Base-by-base conservation (phyloP, 1,284 basidiomycete species). In the Paramarasmius palmivorus region DNA sequence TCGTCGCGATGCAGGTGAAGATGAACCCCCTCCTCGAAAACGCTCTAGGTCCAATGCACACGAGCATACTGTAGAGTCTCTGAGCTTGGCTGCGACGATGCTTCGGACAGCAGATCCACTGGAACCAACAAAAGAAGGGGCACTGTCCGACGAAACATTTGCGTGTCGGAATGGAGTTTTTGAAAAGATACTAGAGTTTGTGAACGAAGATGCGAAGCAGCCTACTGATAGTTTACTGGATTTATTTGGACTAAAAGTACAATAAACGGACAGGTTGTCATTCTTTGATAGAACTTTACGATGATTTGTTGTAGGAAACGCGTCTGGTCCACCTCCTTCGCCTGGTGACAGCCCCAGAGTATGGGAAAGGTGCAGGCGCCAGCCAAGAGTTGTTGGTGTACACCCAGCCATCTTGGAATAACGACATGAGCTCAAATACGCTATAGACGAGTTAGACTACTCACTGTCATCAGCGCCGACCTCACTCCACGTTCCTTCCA, bases 301-400 rank as follows among this genome's bases (percentile, higher is more conserved):
- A 45, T 32, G 26, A 22, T 25, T 17, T 19, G 22, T 52, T 32
- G 45, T 50, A 53, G 49, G 52, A 54, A 29, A 52, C 54, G 47
- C 55, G 44, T 22, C 54, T 54, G 17, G 50, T 45, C 51, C 54
- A 55, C 25, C 54, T 34, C 36, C 54, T 54, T 45, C 57, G 50
- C n/a, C 57, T 47, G 10, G 53, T 58, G 20, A 55, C 55, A 15
- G 55, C 54, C 72, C 69, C 78, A 75, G 37, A 74, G 35, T 57
- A 46, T 5, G 76, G 56, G 72, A 79, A 61, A 59, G 69, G 55
- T 65, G 73, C 65, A 8, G 75, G 74, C 47, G 82, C 74, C 9
- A 79, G 72, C 89, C 89, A 90, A 0, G 76, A 70, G 57, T 90
- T 87, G 55, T 88, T 87, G 3, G 86, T 86, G 61, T 91, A 90